Base-by-base conservation (phyloP, 352 stramenopile species). In the Ophiocytium majus region DNA sequence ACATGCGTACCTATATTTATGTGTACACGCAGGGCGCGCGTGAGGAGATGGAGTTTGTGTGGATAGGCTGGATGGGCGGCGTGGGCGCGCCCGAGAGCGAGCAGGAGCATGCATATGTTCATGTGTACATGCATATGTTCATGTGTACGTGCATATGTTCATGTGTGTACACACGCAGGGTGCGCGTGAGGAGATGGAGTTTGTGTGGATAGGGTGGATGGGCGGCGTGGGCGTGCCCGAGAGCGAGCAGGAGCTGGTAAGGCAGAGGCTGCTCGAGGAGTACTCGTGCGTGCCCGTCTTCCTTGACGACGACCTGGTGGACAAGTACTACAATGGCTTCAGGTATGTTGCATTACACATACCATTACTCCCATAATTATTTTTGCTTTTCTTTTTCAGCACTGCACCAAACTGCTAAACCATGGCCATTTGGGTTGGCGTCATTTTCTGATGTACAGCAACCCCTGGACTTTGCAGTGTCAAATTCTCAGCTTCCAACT, bases 151-250 rank as follows among this genome's bases (percentile, higher is more conserved):
- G n/a, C n/a, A n/a, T n/a, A n/a, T n/a, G n/a, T n/a, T n/a, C n/a
- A n/a, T n/a, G n/a, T n/a, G 36, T 81, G 10, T 50, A 17, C 31
- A 81, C 17, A 17, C 50, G n/a, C 37, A 81, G 75, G 86, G 86
- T 14, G 82, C 83, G 49, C 92, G 93, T 43, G 92, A 96, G 75
- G 90, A 96, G 85, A 92, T 96, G 83, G 92, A 94, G 57, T 96
- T 96, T 85, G 91, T 96, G 76, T 97, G 94, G 94, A 95, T 97
- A 64, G 94, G 94, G 32, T 97, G 94, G 94, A 88, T 96, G 10
- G 94, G 93, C 37, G 91, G 95, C 96, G 63, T 89, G 91, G 23
- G 91, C 95, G 50, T 91, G 94, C 78, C 93, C 96, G 82, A 92
- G 93, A 82, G 90, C 88, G 76, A 89, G 76, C 80, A 88, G 82